Base-by-base conservation (phyloP, 2,329 filamentous ascomycete genomes). In the Trematosphaeria pertusa region DNA sequence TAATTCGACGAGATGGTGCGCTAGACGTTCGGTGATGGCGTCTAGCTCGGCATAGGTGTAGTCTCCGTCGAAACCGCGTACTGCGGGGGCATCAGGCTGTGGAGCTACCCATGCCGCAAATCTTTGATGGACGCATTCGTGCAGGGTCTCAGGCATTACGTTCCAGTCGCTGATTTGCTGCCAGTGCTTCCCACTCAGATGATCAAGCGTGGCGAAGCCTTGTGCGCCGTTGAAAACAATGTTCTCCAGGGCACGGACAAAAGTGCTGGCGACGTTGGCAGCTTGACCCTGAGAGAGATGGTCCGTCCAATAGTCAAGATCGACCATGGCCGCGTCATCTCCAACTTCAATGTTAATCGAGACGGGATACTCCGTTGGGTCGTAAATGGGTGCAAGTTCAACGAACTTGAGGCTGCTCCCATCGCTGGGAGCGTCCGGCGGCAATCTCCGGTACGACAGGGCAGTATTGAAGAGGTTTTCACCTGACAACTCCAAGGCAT, bases 321-420 rank as follows among this genome's bases (percentile, higher is more conserved):
- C 66, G 17, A 67, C 57, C 9, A 63, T 58, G 7, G 58, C 59
- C 18, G 48, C 57, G 12, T 66, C 56, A 15, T 78, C 75, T 5
- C 71, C 69, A 2, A 75, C 72, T 48, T 79, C 77, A 15, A 79
- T 74, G 37, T 79, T 79, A 42, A 80, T 60, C 12, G 73, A 78
- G 0, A 79, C 65, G 1, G 73, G 71, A 49, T 78, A 77, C 55
- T 80, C 77, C 1, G 76, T 77, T 0, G 77, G 77, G 43, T 80
- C 77, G 45, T 79, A 67, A 11, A 67, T 67, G 1, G 65, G 64
- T 1, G 50, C 50, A 52, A 60, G 39, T 38, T 77, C 73, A 1
- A 67, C 53, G 30, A 78, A 70, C n/a, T 64, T 56, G 1, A 78
- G 67, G 3, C 59, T 56, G 15, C 56, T 42, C 15, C 58, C 62